Percentiles rank a stretch among this genome's conserved stretches.
These are phyloP conservation scores for Picea engelmannii DNA, from an alignment of 83 land plant species.

Conservation along the genomic window DNA sequence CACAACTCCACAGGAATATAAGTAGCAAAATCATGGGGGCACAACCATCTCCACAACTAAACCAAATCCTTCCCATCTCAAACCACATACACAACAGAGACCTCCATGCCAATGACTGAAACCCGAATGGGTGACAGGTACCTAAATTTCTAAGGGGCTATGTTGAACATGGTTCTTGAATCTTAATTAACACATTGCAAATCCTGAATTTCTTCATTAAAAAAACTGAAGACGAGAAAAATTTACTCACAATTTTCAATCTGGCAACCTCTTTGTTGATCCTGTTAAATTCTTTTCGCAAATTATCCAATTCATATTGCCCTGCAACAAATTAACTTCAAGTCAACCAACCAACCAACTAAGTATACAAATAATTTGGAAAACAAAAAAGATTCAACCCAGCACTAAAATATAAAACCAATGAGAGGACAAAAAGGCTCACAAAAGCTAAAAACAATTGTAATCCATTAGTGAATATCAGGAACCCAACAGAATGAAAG, in stretches of 20 bases:
- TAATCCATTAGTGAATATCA: too few species aligned
- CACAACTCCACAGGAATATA: too few species aligned
- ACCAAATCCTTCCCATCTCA: neutral
- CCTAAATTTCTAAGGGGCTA: neutral
- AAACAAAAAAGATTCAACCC: neutral
- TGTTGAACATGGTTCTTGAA: neutral
- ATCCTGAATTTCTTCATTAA: neutral
- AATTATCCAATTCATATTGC: slow-evolving; percentile 63
- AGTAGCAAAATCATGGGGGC: neutral
- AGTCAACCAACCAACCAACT: neutral
- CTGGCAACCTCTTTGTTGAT: slow-evolving; percentile 69
- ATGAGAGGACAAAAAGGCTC: neutral
- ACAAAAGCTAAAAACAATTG: too few species aligned
- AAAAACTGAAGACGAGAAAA: neutral
- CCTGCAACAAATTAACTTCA: slow-evolving; percentile 27
- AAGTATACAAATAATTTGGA: neutral
- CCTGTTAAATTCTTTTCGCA: too few species aligned
- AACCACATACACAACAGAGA: neutral
- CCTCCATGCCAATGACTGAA: neutral
- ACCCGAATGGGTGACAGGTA: neutral
- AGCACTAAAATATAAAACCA: neutral
- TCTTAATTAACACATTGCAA: too few species aligned
- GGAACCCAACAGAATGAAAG: too few species aligned
- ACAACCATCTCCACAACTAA: neutral
- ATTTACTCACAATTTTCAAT: slow-evolving; percentile 52